phyloP scores from a whole-genome alignment of 2,329 filamentous ascomycete genomes.

The Trichoderma asperellum region DNA sequence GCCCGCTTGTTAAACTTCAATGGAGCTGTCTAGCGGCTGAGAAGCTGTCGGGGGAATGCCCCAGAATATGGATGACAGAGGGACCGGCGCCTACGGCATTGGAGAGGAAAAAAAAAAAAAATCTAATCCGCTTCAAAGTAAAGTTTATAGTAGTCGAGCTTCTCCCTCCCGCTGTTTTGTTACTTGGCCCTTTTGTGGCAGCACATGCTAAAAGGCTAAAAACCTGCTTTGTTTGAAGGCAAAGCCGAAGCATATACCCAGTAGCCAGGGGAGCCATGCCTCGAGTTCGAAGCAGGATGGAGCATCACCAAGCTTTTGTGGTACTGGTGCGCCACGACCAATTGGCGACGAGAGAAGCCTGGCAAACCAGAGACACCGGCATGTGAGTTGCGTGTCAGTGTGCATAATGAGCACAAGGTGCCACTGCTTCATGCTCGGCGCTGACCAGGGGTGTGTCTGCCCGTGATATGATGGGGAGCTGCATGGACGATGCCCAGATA shows the following conservation, averaged over 20 bases:
- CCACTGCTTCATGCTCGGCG: neutral
- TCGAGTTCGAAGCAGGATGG: neutral
- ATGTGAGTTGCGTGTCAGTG: slow-evolving; percentile 8
- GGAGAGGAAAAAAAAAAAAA: neutral
- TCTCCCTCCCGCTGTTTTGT: neutral
- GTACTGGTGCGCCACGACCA: neutral
- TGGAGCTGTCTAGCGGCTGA: slow-evolving; percentile 16
- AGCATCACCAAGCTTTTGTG: slow-evolving; percentile 1
- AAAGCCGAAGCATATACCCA: neutral
- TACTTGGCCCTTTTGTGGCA: neutral
- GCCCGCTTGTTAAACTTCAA: slow-evolving; percentile 24
- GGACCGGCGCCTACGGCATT: neutral
- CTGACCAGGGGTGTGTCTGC: neutral
- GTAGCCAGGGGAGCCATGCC: slow-evolving; percentile 11
- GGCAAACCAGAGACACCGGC: slow-evolving; percentile 14
- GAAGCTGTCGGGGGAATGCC: neutral
- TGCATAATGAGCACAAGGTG: slow-evolving; percentile 1
- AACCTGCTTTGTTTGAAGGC: neutral
- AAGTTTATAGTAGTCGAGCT: neutral
- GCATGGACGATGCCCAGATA: neutral
- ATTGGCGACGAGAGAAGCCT: neutral
- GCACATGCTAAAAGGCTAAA: neutral
- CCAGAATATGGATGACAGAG: neutral
- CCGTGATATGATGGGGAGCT: neutral
- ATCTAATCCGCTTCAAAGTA: neutral